These are phyloP conservation scores for Tricholoma terreum DNA, from an alignment of 768 basidiomycete species.

Conservation along the genomic window DNA sequence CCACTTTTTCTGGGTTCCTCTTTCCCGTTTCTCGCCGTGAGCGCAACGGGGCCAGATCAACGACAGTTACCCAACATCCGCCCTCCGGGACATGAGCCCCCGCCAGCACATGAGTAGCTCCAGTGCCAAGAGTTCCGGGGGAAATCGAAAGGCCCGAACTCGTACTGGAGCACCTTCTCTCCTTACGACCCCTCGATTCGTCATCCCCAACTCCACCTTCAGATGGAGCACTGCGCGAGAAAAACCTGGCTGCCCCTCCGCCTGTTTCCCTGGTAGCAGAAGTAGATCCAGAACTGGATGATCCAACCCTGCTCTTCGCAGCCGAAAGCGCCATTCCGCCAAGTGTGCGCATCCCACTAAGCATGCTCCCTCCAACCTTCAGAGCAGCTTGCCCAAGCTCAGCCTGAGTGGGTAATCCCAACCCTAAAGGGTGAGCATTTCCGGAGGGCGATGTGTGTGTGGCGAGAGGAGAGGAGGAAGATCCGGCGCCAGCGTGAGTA, in stretches of 20 bases:
- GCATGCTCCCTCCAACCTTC: conserved; percentile 57
- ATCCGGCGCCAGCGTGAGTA: not conserved
- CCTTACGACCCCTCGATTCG: conserved; percentile 13
- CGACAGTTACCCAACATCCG: not conserved
- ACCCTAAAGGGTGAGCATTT: not conserved
- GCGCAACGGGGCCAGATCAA: no score
- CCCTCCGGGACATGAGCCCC: not conserved
- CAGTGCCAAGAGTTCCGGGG: not conserved
- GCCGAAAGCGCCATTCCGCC: conserved; percentile 60
- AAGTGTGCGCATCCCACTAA: conserved; percentile 61
- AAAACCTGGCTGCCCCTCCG: conserved; percentile 39
- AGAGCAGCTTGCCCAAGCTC: conserved; percentile 54
- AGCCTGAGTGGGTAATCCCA: conserved; percentile 29
- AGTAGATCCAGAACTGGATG: conserved; percentile 3
- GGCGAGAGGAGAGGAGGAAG: not conserved
- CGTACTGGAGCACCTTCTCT: conserved; percentile 22
- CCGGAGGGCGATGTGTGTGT: conserved; percentile 7
- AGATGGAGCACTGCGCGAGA: conserved; percentile 64
- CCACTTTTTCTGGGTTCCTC: conserved; percentile 28
- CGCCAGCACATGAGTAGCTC: not conserved
- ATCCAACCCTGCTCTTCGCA: conserved; percentile 36
- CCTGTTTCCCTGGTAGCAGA: conserved; percentile 11
- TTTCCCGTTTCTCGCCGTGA: not conserved
- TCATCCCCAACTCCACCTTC: conserved; percentile 17
- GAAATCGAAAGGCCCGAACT: not conserved